These are phyloP conservation scores for Insectozyma bohioensis DNA, from an alignment of 1,139 yeast genomes.

Conservation along the genomic window DNA sequence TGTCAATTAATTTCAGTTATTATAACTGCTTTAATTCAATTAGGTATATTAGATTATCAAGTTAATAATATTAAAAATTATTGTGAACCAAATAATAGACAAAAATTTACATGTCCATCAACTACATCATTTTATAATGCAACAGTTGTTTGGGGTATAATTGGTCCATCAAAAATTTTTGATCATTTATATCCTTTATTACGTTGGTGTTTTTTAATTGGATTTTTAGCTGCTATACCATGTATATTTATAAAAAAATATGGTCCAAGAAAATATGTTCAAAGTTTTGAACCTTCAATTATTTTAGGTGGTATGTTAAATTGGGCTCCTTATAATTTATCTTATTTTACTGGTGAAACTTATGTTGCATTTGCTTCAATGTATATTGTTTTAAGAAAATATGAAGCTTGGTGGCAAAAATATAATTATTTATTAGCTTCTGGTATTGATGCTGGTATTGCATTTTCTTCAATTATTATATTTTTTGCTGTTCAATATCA, in stretches of 20 bases:
- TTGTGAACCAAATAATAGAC: constrained; percentile 43
- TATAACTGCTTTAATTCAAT: constrained; percentile 45
- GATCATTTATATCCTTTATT: constrained; percentile 45
- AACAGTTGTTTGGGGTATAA: constrained; percentile 63
- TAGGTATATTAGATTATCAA: constrained; percentile 56
- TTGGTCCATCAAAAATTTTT: constrained; percentile 63
- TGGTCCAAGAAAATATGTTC: constrained; percentile 26
- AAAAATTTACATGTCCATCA: constrained; percentile 51
- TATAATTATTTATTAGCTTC: constrained; percentile 53
- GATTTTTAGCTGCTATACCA: constrained; percentile 44
- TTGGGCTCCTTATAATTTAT: constrained; percentile 50
- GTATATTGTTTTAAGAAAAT: constrained; percentile 41
- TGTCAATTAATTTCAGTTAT: constrained; percentile 50
- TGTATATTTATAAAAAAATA: constrained; percentile 41
- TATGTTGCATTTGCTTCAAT: constrained; percentile 43
- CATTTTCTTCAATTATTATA: constrained; percentile 47
- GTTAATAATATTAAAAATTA: constrained; percentile 43
- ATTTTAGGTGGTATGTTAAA: constrained; percentile 40
- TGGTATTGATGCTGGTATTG: constrained; percentile 53
- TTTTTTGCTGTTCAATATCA: constrained; percentile 53
- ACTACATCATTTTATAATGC: constrained; percentile 51
- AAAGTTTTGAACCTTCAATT: constrained; percentile 42
- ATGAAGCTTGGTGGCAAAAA: constrained; percentile 53
- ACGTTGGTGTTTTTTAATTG: constrained; percentile 54
- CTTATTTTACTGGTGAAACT: constrained; percentile 45